Percentiles rank a stretch among this genome's conserved stretches.
phyloP scores from a whole-genome alignment of 257 asterid species.

The Solanum infundibuliforme region DNA sequence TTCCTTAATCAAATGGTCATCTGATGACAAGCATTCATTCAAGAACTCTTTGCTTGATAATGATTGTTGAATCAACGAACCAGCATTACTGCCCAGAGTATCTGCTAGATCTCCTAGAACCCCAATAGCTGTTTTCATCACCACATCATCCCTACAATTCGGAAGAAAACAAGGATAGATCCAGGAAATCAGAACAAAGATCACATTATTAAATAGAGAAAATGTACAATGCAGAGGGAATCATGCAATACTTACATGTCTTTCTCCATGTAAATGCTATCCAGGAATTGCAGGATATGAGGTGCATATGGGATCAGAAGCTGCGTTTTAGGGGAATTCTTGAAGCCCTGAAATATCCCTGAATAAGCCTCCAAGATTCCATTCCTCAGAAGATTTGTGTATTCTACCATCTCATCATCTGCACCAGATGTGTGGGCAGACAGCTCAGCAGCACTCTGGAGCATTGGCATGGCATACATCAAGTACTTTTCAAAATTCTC shows the following conservation, averaged over 20 bases:
- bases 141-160: constrained; percentile 74
- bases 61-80: constrained; percentile 74
- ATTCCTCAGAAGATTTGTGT: constrained; percentile 58
- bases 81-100: constrained; percentile 82
- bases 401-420: constrained; percentile 73
- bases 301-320: constrained; percentile 65
- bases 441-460: constrained; percentile 81
- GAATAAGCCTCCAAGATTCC: constrained; percentile 88
- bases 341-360: constrained; percentile 79
- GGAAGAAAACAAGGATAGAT: neutral
- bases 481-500: constrained; percentile 75
- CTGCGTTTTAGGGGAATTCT: constrained; percentile 70
- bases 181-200: neutral
- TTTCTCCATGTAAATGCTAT: constrained; percentile 67
- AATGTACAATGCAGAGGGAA: neutral
- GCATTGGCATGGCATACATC: constrained; percentile 89
- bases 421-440: constrained; percentile 54
- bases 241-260: constrained; percentile 43
- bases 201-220: neutral
- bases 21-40: constrained; percentile 79
- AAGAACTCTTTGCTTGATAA: constrained; percentile 73
- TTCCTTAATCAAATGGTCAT: constrained; percentile 80
- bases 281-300: constrained; percentile 75
- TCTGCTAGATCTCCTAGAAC: constrained; percentile 93
- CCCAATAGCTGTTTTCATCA: constrained; percentile 86